phyloP scores from a whole-genome alignment of 345 rosid genomes.

The Hibiscus syriacus region DNA sequence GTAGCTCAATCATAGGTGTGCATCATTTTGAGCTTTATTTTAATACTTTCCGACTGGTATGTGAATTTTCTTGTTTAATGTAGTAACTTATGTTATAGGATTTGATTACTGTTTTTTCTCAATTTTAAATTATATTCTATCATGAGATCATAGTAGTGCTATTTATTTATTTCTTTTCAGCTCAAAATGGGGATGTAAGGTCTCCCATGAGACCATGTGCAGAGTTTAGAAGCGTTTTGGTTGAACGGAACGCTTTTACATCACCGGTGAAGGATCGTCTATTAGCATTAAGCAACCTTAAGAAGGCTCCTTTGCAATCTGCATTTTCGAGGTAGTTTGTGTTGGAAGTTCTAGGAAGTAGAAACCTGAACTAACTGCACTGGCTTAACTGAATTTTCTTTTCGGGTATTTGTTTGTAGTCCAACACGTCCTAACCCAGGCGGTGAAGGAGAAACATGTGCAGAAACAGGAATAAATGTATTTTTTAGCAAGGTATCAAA shows the following conservation, averaged over 20 bases:
- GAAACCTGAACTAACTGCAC: constrained; percentile 7
- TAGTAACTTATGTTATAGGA: not conserved
- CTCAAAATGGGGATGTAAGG: constrained; percentile 77
- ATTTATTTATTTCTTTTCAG: constrained; percentile 27
- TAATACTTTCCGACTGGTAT: not conserved
- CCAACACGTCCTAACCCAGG: constrained; percentile 93
- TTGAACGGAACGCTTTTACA: constrained; percentile 71
- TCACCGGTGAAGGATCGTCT: constrained; percentile 81
- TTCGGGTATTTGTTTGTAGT: constrained; percentile 29
- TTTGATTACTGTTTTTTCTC: not conserved
- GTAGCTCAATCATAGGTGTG: constrained; percentile 4
- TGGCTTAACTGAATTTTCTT: constrained; percentile 9
- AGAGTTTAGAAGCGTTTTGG: constrained; percentile 80
- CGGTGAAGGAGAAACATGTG: constrained; percentile 98
- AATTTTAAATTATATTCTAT: not conserved
- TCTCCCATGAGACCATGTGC: constrained; percentile 61
- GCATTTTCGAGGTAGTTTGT: constrained; percentile 67
- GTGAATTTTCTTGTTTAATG: not conserved
- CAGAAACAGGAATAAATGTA: constrained; percentile 85
- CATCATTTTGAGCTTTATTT: not conserved
- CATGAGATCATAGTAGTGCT: not conserved
- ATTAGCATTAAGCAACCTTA: constrained; percentile 43
- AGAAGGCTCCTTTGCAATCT: constrained; percentile 75
- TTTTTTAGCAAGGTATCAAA: constrained; percentile 72
- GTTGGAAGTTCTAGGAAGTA: not conserved